Conservation (phyloP, 2,329 filamentous ascomycete genomes). For the Hyphodiscus sp. region DNA sequence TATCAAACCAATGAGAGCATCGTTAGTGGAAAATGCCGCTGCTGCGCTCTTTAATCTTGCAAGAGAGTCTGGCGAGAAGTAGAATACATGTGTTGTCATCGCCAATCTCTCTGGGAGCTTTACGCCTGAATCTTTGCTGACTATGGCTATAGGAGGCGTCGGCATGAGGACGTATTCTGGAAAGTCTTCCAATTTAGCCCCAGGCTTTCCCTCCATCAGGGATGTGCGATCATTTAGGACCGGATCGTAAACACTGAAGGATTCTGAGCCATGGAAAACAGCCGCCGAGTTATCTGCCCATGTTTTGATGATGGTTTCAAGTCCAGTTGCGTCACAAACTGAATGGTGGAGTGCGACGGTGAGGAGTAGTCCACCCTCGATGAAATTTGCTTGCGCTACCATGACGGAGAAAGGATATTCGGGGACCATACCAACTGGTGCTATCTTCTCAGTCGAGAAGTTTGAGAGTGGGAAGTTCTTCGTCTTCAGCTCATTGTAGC, state of each 20-base stretch:
- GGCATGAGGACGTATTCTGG: constrained; percentile 10
- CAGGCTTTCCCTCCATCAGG: constrained; percentile 31
- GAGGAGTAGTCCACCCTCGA: constrained; percentile 43
- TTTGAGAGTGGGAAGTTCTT: constrained; percentile 14
- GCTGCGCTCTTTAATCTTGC: constrained; percentile 33
- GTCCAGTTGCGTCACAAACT: constrained; percentile 45
- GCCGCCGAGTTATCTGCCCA: constrained; percentile 41
- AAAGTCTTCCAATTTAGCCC: constrained; percentile 29
- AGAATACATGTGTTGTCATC: constrained; percentile 40
- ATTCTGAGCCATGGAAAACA: constrained; percentile 37
- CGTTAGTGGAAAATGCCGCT: constrained; percentile 46
- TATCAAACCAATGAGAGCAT: constrained; percentile 44
- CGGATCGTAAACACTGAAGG: constrained; percentile 37
- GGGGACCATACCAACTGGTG: constrained; percentile 12
- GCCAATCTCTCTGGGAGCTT: constrained; percentile 3
- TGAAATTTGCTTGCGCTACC: constrained; percentile 41
- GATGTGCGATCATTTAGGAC: constrained; percentile 36
- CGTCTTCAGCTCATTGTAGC: constrained; percentile 11
- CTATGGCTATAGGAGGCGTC: constrained; percentile 3
- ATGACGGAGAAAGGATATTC: constrained; percentile 31
- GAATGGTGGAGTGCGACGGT: constrained; percentile 43
- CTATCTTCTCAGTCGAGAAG: constrained; percentile 8
- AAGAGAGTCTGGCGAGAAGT: constrained; percentile 35
- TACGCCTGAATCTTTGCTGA: no score
- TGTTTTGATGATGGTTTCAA: constrained; percentile 33